Base-by-base conservation (phyloP, 768 basidiomycete species). In the Leccinum boreale region DNA sequence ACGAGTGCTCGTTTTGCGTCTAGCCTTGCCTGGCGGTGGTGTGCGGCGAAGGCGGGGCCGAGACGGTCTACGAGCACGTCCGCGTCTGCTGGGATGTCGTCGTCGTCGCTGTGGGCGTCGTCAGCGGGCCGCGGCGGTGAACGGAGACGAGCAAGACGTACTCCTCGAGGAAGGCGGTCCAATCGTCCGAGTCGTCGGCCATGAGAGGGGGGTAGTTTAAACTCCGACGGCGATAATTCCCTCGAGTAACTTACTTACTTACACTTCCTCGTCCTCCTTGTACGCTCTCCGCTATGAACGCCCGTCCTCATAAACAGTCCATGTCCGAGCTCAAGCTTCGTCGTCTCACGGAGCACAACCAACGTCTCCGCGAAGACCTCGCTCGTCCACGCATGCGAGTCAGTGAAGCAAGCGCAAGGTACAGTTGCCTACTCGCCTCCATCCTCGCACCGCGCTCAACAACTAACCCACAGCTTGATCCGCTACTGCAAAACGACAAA, bases 311-410 rank as follows among this genome's bases (percentile, higher is more conserved):
- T 73, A 90, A 90, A 82, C 94, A 94, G 82, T 92, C 92, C 67
- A 96, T 98, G 93, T 92, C 91, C 51, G 95, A 97, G 82, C 89
- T 97, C 70, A 97, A 96, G 83, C 86, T 97, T 61, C 85, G 94
- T 36, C 81, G 95, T 42, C 78, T 98, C 70, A 90, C 88, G 52
- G 95, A 98, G 76, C 94, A 97, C 77, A 98, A 96, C 67, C 79
- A 83, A 62, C 76, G 95, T 62, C 74, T 97, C 69, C 79, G 87
- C 67, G 95, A 97, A 70, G 95, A 98, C 73, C 77, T 98, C 60
- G 85, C 87, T 46, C 78, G 94, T 63, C 92, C 93, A n/a, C 80
- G 95, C 68, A 85, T 94, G 67, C 79, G 89, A 64, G 90, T 98
- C 61, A 94, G 92, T 69, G 94, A 97, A 75, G 95, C 95, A 39